Base-by-base conservation (phyloP, 257 asterid genomes). In the Gentiana straminea region DNA sequence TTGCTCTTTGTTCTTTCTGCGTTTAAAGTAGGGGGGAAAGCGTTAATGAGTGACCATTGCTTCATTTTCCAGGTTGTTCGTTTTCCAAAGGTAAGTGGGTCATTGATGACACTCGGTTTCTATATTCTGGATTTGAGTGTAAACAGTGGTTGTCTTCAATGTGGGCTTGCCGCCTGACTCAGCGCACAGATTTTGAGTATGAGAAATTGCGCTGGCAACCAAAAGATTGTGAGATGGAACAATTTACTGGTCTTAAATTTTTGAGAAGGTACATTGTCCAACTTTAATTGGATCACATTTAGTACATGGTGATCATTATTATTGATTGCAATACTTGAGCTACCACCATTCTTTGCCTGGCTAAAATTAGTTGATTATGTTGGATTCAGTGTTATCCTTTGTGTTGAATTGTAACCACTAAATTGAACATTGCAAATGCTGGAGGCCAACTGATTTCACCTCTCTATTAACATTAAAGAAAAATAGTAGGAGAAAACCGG, bases 81-180 rank as follows among this genome's bases (percentile, higher is more conserved):
- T 33, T 66, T 70, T 85, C 80, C 66, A 77, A 75, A 77, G 96
- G 96, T 65, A 82, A 81, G 73, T 87, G 96, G 94, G 69, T 80
- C 49, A 53, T 66, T 35, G 94, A 84, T 54, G 83, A 84, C 48
- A 70, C 52, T 61, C 69, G 73, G 54, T 93, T 89, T 51, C 64
- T 87, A 60, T 87, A 87, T 79, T 80, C 94, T 68, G 96, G 96
- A 64, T 71, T 49, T 65, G 90, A 80, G 49, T 87, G 96, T 70
- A 79, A 84, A 63, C 87, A 76, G 72, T 84, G 96, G 96, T 72
- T 87, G 70, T 87, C 96, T 32, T 13, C 86, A 36, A 87, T 87
- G 96, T 87, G 96, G 96, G 93, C 93, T 68, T 87, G 96, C 71
- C 96, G 81, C 58, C 77, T 82, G 68, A 87, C 93, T 51, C 94